These are phyloP conservation scores for Sergeia podlipaevii DNA, from an alignment of 208 protist species.

Conservation along the genomic window DNA sequence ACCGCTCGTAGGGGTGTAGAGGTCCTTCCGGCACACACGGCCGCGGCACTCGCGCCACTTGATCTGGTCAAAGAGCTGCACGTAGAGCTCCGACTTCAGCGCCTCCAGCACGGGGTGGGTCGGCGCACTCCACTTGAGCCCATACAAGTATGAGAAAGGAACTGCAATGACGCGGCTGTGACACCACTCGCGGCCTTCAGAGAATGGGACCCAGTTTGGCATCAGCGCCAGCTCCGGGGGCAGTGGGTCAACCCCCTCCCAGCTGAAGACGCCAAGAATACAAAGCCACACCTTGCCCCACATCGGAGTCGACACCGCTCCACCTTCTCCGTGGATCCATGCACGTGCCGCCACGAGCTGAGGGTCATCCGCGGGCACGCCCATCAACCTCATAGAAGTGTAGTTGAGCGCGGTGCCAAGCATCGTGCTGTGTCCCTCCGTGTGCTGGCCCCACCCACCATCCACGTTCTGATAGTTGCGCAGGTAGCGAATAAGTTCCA, in stretches of 20 bases:
- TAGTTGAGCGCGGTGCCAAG: slow-evolving; percentile 96
- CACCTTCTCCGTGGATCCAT: slow-evolving; percentile 84
- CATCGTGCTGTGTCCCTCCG: slow-evolving; percentile 95
- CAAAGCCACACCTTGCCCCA: slow-evolving; percentile 98
- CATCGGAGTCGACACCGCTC: slow-evolving; percentile 87
- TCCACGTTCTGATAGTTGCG: slow-evolving; percentile 93
- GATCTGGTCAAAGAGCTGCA: slow-evolving; percentile 72
- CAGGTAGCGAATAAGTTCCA: slow-evolving; percentile 94
- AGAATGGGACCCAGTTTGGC: slow-evolving; percentile 90
- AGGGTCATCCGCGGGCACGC: slow-evolving; percentile 70
- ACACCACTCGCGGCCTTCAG: slow-evolving; percentile 91
- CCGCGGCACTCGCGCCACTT: slow-evolving; percentile 75
- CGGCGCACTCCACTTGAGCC: slow-evolving; percentile 56
- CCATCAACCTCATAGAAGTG: slow-evolving; percentile 93
- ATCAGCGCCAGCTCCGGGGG: slow-evolving; percentile 94
- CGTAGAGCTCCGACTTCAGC: slow-evolving; percentile 91
- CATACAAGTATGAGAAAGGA: slow-evolving; percentile 97
- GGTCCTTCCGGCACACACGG: slow-evolving; percentile 71
- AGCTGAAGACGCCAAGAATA: slow-evolving; percentile 90
- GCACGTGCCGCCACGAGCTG: slow-evolving; percentile 41
- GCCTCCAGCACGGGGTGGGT: slow-evolving; percentile 52
- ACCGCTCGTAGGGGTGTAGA: slow-evolving; percentile 89
- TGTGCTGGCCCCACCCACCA: slow-evolving; percentile 96
- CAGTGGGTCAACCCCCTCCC: slow-evolving; percentile 93
- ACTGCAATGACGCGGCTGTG: slow-evolving; percentile 97